These are phyloP conservation scores for Neurospora crassa DNA, from an alignment of 2,329 filamentous ascomycete genomes.

Conservation along the genomic window DNA sequence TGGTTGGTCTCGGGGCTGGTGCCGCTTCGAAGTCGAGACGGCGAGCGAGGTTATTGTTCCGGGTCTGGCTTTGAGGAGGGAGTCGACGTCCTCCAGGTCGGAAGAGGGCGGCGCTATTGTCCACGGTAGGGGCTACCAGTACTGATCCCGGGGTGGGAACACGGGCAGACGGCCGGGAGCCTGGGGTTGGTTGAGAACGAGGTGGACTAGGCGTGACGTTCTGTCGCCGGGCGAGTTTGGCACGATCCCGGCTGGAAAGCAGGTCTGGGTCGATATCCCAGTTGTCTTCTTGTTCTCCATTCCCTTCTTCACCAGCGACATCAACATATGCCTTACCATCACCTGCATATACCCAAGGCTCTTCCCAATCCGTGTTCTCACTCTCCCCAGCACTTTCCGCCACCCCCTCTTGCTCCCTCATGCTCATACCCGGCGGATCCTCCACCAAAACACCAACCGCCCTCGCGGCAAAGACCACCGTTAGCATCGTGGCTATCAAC, in stretches of 20 bases:
- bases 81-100: background rate
- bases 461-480: background rate
- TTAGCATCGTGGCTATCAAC: background rate
- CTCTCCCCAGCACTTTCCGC: background rate
- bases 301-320: background rate
- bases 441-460: background rate
- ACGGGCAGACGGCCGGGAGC: background rate
- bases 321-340: background rate
- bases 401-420: background rate
- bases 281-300: background rate
- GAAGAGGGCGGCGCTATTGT: background rate
- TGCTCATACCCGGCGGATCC: background rate
- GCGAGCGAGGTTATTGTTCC: background rate
- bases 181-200: background rate
- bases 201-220: background rate
- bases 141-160: background rate
- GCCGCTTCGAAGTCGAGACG: background rate
- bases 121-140: background rate
- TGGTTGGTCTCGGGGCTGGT: background rate
- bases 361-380: background rate
- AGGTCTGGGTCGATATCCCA: background rate
- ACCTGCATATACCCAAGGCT: background rate
- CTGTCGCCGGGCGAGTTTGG: background rate
- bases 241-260: background rate
- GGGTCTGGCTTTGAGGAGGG: background rate